These are phyloP conservation scores for Nothophytophthora sp. DNA, from an alignment of 352 stramenopile species.

Conservation along the genomic window DNA sequence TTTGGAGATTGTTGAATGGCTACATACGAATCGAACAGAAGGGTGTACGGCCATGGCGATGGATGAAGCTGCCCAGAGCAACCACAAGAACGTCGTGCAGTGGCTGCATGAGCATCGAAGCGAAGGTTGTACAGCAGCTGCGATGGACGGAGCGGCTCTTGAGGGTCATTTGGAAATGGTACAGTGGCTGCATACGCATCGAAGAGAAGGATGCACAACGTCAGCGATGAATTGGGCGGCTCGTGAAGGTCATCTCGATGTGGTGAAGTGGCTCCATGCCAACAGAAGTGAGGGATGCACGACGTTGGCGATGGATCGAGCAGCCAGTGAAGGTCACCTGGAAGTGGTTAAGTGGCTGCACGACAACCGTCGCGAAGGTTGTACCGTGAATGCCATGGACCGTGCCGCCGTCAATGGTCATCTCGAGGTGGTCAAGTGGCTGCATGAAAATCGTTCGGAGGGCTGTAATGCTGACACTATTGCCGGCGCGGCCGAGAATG, in stretches of 20 bases:
- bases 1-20: too few relatives aligned
- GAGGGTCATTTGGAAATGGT: not conserved
- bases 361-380: not conserved
- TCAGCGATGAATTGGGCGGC: not conserved
- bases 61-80: too few relatives aligned
- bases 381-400: not conserved
- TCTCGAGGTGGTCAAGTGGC: not conserved
- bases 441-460: not conserved
- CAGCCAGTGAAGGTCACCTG: not conserved
- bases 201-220: not conserved
- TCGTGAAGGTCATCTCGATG: not conserved
- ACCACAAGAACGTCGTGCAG: too few relatives aligned
- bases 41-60: too few relatives aligned
- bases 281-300: not conserved
- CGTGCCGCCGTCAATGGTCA: not conserved
- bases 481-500: not conserved
- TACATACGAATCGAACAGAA: too few relatives aligned
- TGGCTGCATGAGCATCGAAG: too few relatives aligned
- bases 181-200: constrained; percentile 4
- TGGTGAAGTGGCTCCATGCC: constrained; percentile 1
- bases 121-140: too few relatives aligned
- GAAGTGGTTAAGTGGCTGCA: not conserved
- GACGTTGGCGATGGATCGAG: not conserved
- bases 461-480: not conserved
- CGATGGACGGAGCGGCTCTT: too few relatives aligned